Percentiles rank a stretch among this genome's conserved stretches.
Conservation (phyloP, 2,329 filamentous ascomycete genomes). For the Claviceps sorghi region DNA sequence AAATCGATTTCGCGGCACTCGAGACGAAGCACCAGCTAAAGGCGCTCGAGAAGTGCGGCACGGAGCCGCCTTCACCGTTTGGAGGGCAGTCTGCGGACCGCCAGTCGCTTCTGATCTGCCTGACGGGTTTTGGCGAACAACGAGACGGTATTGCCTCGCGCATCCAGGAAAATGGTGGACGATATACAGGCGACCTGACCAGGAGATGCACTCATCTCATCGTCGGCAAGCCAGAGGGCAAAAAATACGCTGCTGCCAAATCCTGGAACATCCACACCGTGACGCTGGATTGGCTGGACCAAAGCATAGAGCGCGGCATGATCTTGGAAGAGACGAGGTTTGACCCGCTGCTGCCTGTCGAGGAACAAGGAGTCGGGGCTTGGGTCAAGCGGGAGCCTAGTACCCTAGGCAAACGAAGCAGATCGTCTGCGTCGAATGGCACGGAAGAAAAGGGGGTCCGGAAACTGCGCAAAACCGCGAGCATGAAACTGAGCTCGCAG, state of each 20-base stretch:
- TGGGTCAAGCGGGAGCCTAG: conserved; percentile 43
- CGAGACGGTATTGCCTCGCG: conserved; percentile 56
- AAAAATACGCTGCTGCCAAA: conserved; percentile 81
- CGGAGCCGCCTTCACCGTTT: conserved; percentile 17
- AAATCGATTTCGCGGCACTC: conserved; percentile 55
- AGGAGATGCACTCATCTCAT: conserved; percentile 79
- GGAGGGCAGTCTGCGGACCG: conserved; percentile 14
- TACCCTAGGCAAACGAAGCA: conserved; percentile 42
- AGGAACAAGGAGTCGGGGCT: conserved; percentile 63
- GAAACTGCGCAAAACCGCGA: conserved; percentile 78
- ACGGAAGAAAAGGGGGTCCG: conserved; percentile 45
- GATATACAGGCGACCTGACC: conserved; percentile 77
- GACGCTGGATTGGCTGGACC: conserved; percentile 68
- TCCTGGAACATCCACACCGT: conserved; percentile 72
- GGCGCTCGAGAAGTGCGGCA: conserved; percentile 42
- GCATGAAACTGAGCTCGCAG: conserved; percentile 66
- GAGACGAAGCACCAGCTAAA: conserved; percentile 53
- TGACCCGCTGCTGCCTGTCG: conserved; percentile 53
- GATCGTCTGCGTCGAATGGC: conserved; percentile 30
- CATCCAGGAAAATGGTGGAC: conserved; percentile 57
- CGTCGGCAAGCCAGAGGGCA: conserved; percentile 61
- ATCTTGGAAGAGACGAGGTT: conserved; percentile 77
- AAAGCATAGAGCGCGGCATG: conserved; percentile 77
- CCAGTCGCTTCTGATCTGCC: conserved; percentile 33
- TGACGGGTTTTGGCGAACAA: conserved; percentile 46